Base-by-base conservation (phyloP, 768 basidiomycete species). In the Panaeolus cyanescens region DNA sequence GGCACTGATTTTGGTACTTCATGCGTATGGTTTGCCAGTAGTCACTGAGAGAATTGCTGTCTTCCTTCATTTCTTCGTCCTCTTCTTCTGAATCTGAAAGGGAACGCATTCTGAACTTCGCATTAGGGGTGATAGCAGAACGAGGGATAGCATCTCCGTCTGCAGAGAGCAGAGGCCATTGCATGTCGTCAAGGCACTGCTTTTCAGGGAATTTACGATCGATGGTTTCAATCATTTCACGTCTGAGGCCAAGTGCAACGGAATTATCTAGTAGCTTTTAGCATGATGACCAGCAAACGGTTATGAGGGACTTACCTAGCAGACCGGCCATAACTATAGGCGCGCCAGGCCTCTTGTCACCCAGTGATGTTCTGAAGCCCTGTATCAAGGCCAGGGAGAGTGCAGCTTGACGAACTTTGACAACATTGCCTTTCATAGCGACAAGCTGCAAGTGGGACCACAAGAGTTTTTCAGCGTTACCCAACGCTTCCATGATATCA, bases 201-300 rank as follows among this genome's bases (percentile, higher is more conserved):
- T 68, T 33, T 12, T 77, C 70, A 2, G 79, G 76, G 60, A 91
- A 85, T 70, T 97, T 97, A 68, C 85, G 74, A 1, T 84, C 80
- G 54, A 96, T 89, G 15, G 85, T 85, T 64, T 96, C 95, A 15
- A 95, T 72, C 79, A 98, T 85, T 70, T 99, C 96, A 17, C 93
- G 84, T 8, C 88, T 86, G 1, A 97, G 79, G 0, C 93, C 94
- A 45, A 95, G 83, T 4, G 92, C 85, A 0, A 88, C 79, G 2
- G 89, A 88, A 13, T 83, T 77, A 71, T 96, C 96, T 96, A 64
- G 8, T 7, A 37, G 36, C 31, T 30, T 22, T n/a, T 10, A 31
- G 20, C 4, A 36, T n/a, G 36, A 42, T 42, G 32, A 59, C 30
- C 20, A 39, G 30, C 22, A n/a, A 36, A 4, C 13, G 2, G 28